These are phyloP conservation scores for Violaceomyces palustris DNA, from an alignment of 1,284 basidiomycete genomes.

Conservation along the genomic window DNA sequence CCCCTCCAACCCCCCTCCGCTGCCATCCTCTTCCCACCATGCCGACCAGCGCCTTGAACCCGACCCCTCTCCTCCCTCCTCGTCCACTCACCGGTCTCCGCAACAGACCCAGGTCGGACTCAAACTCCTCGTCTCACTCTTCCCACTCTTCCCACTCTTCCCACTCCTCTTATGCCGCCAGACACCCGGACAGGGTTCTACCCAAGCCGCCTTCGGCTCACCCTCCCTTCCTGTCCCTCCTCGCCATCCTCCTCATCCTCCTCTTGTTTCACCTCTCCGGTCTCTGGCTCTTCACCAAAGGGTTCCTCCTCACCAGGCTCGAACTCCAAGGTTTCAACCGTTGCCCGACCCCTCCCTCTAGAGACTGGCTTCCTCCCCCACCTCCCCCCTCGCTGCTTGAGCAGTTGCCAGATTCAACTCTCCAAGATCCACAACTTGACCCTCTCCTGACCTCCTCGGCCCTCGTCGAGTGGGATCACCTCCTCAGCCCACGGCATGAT, in stretches of 20 bases:
- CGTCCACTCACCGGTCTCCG: too few species aligned
- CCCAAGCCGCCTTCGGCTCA: constrained; percentile 19
- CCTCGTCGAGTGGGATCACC: too few species aligned
- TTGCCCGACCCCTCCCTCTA: constrained; percentile 2
- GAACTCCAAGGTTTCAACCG: constrained; percentile 23
- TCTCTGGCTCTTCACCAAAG: constrained; percentile 43
- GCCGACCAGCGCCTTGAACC: too few species aligned
- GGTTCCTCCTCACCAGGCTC: constrained; percentile 45
- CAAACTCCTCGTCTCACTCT: constrained; percentile 19
- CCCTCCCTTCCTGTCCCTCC: constrained; percentile 21
- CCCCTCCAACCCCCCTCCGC: too few species aligned
- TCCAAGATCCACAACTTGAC: too few species aligned
- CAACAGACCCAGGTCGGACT: too few species aligned
- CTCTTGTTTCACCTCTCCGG: constrained; percentile 27
- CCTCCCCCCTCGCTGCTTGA: too few species aligned
- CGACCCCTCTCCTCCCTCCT: too few species aligned
- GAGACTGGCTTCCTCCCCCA: too few species aligned
- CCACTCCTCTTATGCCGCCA: constrained; percentile 29
- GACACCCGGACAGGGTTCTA: constrained; percentile 25
- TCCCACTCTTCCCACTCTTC: constrained; percentile 39
- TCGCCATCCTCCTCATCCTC: constrained; percentile 24
- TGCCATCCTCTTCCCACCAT: too few species aligned
- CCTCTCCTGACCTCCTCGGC: too few species aligned
- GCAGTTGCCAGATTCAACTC: too few species aligned
- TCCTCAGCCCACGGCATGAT: background rate